A percentile compares a stretch with the other conserved stretches of the same genome.
Evolutionary conservation across 192 early-diverging fungal species (phyloP).

Genomic region (Linnemannia exigua): DNA sequence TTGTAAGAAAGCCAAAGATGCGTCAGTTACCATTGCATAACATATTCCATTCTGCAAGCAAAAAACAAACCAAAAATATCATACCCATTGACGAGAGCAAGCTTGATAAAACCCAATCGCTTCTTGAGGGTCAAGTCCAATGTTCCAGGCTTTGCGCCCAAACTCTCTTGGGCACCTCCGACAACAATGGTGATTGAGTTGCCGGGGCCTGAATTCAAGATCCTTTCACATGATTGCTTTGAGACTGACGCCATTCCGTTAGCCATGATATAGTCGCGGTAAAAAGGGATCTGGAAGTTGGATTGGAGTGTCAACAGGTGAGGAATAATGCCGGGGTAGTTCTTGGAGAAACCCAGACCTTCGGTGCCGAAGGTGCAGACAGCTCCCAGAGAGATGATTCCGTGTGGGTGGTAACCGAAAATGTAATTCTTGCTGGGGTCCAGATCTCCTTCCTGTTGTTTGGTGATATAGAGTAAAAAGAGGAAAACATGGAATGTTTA

Average conservation of each 20-base stretch:
- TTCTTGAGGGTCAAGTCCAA: conserved; percentile 82
- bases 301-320: conserved; percentile 85
- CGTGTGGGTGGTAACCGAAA: conserved; percentile 95
- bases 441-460: conserved; percentile 78
- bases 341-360: conserved; percentile 77
- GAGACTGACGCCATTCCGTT: conserved; percentile 85
- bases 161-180: conserved; percentile 91
- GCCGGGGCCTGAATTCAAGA: conserved; percentile 79
- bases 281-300: conserved; percentile 90
- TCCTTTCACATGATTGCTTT: conserved; percentile 80
- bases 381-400: conserved; percentile 88
- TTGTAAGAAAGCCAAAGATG: background rate
- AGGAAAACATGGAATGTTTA: background rate
- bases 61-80: background rate
- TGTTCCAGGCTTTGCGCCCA: conserved; percentile 73
- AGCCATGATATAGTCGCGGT: conserved; percentile 83
- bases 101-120: conserved; percentile 90
- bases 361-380: conserved; percentile 88
- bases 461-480: background rate
- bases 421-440: conserved; percentile 90
- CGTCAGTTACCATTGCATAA: too few species aligned
- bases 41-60: too few species aligned
- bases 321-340: conserved; percentile 86
- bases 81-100: conserved; percentile 84
- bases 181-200: conserved; percentile 87